Evolutionary conservation across 2,329 filamentous ascomycete species (phyloP).

Genomic region (Gnomoniopsis sp.): DNA sequence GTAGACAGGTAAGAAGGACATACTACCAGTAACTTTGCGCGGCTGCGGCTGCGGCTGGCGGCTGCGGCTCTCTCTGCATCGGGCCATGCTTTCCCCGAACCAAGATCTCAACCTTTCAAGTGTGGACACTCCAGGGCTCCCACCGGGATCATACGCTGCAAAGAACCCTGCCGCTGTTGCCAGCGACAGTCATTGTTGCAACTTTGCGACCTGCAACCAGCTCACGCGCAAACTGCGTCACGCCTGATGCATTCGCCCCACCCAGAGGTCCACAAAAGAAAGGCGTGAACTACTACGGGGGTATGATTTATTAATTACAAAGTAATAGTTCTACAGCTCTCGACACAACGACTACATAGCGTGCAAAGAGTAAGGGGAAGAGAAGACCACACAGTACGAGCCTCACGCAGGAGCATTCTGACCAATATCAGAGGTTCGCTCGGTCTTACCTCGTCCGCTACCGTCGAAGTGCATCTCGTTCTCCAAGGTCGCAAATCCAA

Average conservation of each 20-base stretch:
- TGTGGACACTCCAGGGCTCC: neutral
- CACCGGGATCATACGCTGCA: neutral
- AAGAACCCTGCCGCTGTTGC: neutral
- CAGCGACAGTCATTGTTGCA: neutral
- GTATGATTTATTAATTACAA: too few relatives aligned
- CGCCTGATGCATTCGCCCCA: slow-evolving; percentile 5
- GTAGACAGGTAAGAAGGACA: too few relatives aligned
- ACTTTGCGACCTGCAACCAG: neutral
- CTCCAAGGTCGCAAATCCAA: neutral
- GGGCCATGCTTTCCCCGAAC: neutral
- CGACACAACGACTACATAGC: too few relatives aligned
- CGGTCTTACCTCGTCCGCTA: neutral
- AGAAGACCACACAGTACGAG: too few relatives aligned
- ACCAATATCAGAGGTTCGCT: too few relatives aligned
- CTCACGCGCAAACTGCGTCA: slow-evolving; percentile 14
- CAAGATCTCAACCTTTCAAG: neutral
- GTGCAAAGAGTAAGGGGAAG: too few relatives aligned
- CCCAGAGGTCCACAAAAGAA: neutral
- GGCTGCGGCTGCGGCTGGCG: neutral
- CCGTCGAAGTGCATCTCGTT: neutral
- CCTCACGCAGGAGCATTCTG: too few relatives aligned
- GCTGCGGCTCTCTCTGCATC: neutral
- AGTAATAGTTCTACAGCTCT: too few relatives aligned
- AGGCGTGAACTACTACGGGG: too few relatives aligned
- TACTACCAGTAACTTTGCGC: neutral